Evolutionary conservation across 2,329 filamentous ascomycete species (phyloP).

Genomic region (Neonectria sp.): DNA sequence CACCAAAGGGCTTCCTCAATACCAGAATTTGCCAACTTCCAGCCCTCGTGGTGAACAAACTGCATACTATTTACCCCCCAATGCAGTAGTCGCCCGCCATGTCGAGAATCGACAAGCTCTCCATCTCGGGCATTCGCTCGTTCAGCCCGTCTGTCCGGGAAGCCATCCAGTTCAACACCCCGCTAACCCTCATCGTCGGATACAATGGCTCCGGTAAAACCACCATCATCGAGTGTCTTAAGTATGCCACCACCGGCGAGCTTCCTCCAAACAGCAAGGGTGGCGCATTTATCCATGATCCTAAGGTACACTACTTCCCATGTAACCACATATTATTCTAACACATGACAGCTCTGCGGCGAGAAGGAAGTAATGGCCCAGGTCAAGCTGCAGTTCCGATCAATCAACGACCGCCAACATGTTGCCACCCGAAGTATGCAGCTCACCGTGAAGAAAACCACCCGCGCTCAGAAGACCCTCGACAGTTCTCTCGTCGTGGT

Average conservation of each 20-base stretch:
- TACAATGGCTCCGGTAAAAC: conserved; percentile 99
- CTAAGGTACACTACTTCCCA: conserved; percentile 73
- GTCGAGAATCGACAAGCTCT: conserved; percentile 92
- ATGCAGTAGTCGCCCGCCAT: conserved; percentile 53
- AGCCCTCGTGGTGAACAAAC: neutral
- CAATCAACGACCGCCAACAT: conserved; percentile 83
- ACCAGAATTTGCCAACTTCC: neutral
- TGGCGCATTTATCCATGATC: conserved; percentile 96
- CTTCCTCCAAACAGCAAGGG: conserved; percentile 92
- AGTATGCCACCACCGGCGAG: conserved; percentile 96
- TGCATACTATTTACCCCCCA: neutral
- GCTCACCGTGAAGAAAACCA: conserved; percentile 87
- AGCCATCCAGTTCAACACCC: conserved; percentile 89
- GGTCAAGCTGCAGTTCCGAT: conserved; percentile 90
- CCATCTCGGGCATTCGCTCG: conserved; percentile 86
- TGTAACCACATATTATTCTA: conserved; percentile 13
- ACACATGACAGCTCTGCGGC: conserved; percentile 72
- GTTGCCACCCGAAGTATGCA: conserved; percentile 88
- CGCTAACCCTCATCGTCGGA: conserved; percentile 95
- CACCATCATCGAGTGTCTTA: conserved; percentile 98
- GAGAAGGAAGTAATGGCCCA: conserved; percentile 93
- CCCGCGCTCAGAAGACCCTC: conserved; percentile 84
- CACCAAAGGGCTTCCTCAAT: neutral
- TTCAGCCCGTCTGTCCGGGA: conserved; percentile 84
- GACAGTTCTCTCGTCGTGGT: conserved; percentile 84